These are phyloP conservation scores for Geranium rotundifolium DNA, from an alignment of 345 rosid species.

Conservation along the genomic window DNA sequence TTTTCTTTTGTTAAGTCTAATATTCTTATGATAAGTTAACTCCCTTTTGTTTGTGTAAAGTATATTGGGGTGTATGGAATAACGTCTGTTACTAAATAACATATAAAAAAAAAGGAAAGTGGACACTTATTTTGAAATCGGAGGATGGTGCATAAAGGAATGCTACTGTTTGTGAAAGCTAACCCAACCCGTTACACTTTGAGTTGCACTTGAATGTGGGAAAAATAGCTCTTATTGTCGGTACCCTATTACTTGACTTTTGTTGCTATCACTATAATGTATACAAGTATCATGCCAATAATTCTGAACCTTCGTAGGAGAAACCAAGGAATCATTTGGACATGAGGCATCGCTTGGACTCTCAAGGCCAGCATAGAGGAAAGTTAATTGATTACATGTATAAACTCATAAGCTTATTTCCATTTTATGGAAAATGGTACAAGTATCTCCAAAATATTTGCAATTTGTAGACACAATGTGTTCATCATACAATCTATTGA, in stretches of 20 bases:
- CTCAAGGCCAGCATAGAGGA: slow-evolving; percentile 85
- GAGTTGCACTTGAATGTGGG: too few species aligned
- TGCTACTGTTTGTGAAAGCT: too few species aligned
- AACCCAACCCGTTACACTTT: too few species aligned
- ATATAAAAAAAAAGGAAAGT: too few species aligned
- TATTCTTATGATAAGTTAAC: too few species aligned
- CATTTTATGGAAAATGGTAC: background rate
- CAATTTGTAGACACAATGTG: background rate
- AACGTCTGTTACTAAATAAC: too few species aligned
- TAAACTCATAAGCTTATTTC: slow-evolving; percentile 5
- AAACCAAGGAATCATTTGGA: slow-evolving; percentile 93
- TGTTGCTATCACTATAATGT: background rate
- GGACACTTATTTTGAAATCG: too few species aligned
- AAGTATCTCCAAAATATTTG: background rate
- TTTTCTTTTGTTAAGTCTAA: too few species aligned
- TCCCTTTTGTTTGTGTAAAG: too few species aligned
- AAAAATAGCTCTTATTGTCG: background rate
- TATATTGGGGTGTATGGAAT: too few species aligned
- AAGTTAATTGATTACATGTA: slow-evolving; percentile 91
- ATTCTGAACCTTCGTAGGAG: slow-evolving; percentile 31
- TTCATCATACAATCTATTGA: background rate
- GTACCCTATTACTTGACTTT: background rate
- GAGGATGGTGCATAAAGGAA: too few species aligned
- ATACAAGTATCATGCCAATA: too few species aligned
- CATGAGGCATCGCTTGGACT: slow-evolving; percentile 79